Percentiles rank a stretch among this genome's conserved stretches.
Evolutionary conservation across 1,139 yeast species (phyloP).

Genomic region (Arxiozyma telluris): DNA sequence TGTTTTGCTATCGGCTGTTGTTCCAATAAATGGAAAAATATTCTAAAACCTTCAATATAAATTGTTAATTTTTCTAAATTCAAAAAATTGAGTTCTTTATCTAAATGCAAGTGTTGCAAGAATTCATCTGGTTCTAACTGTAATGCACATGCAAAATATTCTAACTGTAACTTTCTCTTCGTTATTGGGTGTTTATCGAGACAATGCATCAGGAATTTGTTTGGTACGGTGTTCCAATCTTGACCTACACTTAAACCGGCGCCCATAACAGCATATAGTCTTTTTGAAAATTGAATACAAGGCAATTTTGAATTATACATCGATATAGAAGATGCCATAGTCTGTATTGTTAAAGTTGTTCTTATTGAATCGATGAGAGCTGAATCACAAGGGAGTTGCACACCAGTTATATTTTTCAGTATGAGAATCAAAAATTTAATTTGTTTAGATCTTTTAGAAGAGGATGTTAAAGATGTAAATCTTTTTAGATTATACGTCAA

Average conservation of each 20-base stretch:
- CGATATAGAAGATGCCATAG: constrained; percentile 24
- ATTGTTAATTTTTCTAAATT: constrained; percentile 19
- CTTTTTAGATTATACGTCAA: constrained; percentile 20
- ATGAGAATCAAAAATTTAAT: constrained; percentile 21
- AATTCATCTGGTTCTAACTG: constrained; percentile 20
- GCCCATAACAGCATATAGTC: constrained; percentile 19
- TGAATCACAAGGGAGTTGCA: constrained; percentile 19
- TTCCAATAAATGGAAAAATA: constrained; percentile 24
- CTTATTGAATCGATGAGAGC: constrained; percentile 25
- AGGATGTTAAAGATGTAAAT: constrained; percentile 14
- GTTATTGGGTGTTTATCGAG: constrained; percentile 17
- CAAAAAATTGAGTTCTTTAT: constrained; percentile 13
- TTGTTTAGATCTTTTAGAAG: constrained; percentile 13
- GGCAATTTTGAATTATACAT: constrained; percentile 18
- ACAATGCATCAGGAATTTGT: constrained; percentile 17
- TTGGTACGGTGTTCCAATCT: constrained; percentile 17
- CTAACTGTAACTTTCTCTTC: constrained; percentile 22
- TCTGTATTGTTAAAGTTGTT: constrained; percentile 19
- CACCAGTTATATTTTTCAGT: constrained; percentile 22
- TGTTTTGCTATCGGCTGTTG: constrained; percentile 14
- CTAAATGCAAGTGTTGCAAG: constrained; percentile 15
- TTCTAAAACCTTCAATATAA: constrained; percentile 28
- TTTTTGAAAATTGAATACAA: constrained; percentile 20
- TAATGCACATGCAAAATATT: constrained; percentile 26
- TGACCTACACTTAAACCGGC: constrained; percentile 17